Conservation (phyloP, 2,329 filamentous ascomycete species). For the Fusarium circinatum region DNA sequence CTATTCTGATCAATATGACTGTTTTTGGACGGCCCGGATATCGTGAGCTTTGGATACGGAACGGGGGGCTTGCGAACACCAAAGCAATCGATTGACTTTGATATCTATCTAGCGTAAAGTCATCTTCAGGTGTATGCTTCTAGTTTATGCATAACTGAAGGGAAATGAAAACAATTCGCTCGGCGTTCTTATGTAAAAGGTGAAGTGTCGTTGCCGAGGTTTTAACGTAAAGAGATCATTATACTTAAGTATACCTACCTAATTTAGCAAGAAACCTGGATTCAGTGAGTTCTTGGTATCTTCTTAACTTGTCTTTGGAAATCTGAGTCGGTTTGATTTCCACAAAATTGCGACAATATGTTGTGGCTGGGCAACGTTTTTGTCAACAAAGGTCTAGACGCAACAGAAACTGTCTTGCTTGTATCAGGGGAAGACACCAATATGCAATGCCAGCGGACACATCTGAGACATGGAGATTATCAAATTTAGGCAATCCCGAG, state of each 20-base stretch:
- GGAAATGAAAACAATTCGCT: not conserved
- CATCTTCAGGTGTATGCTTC: not conserved
- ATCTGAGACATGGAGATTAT: not conserved
- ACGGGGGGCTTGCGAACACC: not conserved
- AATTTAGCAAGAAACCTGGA: too few species aligned
- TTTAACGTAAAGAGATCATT: not conserved
- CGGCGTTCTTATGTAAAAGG: not conserved
- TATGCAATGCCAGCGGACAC: not conserved
- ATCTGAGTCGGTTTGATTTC: not conserved
- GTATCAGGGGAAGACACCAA: not conserved
- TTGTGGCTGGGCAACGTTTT: constrained; percentile 13
- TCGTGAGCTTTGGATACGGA: not conserved
- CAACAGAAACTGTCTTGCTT: not conserved
- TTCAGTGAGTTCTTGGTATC: not conserved
- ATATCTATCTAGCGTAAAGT: not conserved
- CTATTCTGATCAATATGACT: not conserved
- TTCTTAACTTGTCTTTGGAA: not conserved
- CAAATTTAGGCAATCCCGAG: not conserved
- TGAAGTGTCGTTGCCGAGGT: not conserved
- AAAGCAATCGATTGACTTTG: not conserved
- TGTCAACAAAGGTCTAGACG: not conserved
- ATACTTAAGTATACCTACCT: not conserved
- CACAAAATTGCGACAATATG: not conserved
- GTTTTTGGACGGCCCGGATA: not conserved
- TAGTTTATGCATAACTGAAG: not conserved